phyloP scores from a whole-genome alignment of 345 rosid species.

The Sapria himalayana region DNA sequence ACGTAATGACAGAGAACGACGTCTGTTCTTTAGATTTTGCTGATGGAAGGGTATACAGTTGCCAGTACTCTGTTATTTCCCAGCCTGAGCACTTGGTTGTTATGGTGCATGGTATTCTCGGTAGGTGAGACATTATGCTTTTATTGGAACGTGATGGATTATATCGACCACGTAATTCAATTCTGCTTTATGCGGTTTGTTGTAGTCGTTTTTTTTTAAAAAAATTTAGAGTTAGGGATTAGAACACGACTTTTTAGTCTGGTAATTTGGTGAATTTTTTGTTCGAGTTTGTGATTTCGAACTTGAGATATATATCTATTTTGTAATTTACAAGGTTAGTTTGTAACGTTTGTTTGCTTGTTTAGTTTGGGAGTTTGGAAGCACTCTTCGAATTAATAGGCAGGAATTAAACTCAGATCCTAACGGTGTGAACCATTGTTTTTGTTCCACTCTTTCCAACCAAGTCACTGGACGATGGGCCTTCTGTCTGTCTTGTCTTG shows the following conservation, averaged over 20 bases:
- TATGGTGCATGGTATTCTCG: constrained; percentile 95
- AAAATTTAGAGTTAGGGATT: neutral
- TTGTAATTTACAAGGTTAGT: too few relatives aligned
- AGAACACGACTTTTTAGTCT: neutral
- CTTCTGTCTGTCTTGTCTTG: neutral
- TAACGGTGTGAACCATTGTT: too few relatives aligned
- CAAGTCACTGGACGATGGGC: too few relatives aligned
- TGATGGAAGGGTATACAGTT: constrained; percentile 63
- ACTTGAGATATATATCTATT: too few relatives aligned
- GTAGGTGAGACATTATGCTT: constrained; percentile 26
- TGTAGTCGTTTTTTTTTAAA: neutral
- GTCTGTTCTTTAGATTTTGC: constrained; percentile 46
- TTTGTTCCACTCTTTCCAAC: too few relatives aligned
- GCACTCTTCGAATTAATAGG: too few relatives aligned
- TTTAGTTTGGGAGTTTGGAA: too few relatives aligned
- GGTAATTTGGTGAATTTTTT: neutral
- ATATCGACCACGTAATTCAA: too few relatives aligned
- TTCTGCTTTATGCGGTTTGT: constrained; percentile 9
- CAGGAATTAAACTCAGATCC: too few relatives aligned
- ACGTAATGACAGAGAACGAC: constrained; percentile 14
- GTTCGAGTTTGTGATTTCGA: too few relatives aligned
- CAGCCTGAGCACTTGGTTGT: constrained; percentile 87
- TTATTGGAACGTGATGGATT: neutral
- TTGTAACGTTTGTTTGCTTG: too few relatives aligned
- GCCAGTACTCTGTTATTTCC: constrained; percentile 29